A percentile compares a stretch with the other conserved stretches of the same genome.
Evolutionary conservation across 169 alveolate species (phyloP).

Genomic region (Besnoitia besnoiti): DNA sequence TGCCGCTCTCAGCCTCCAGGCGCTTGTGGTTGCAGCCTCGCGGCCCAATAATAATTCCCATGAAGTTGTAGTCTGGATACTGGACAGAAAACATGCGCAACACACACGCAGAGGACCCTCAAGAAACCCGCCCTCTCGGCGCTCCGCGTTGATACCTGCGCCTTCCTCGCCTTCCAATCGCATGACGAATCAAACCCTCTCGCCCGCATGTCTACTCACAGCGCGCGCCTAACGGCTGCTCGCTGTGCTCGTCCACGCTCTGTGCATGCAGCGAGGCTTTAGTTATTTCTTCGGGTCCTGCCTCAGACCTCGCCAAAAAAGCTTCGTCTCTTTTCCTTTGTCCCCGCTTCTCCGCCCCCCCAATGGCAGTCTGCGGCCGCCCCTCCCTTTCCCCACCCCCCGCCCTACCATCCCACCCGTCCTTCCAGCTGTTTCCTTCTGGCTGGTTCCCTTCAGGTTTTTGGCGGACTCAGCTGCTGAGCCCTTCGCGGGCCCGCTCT

Average conservation of each 20-base stretch:
- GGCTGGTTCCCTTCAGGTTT: background rate
- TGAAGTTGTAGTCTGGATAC: slow-evolving; percentile 93
- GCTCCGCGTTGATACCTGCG: background rate
- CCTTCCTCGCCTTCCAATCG: background rate
- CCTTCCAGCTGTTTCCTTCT: background rate
- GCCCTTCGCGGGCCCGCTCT: too few species aligned
- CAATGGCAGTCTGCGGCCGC: background rate
- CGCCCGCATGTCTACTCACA: background rate
- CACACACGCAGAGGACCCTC: background rate
- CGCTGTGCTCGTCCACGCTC: background rate
- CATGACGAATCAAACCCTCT: too few species aligned
- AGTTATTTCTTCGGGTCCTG: too few species aligned
- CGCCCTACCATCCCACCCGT: background rate
- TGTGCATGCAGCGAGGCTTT: too few species aligned
- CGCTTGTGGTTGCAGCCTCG: slow-evolving; percentile 93
- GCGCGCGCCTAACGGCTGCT: background rate
- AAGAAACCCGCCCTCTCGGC: background rate
- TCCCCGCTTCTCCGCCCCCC: background rate
- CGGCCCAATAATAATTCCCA: slow-evolving; percentile 95
- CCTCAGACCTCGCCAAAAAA: too few species aligned
- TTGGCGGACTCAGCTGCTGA: too few species aligned
- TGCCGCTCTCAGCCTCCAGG: slow-evolving; percentile 66
- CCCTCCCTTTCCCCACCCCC: too few species aligned
- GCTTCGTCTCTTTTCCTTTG: background rate
- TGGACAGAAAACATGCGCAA: slow-evolving; percentile 23